phyloP scores from a whole-genome alignment of 2,329 filamentous ascomycete species.

The Biscogniauxia marginata region DNA sequence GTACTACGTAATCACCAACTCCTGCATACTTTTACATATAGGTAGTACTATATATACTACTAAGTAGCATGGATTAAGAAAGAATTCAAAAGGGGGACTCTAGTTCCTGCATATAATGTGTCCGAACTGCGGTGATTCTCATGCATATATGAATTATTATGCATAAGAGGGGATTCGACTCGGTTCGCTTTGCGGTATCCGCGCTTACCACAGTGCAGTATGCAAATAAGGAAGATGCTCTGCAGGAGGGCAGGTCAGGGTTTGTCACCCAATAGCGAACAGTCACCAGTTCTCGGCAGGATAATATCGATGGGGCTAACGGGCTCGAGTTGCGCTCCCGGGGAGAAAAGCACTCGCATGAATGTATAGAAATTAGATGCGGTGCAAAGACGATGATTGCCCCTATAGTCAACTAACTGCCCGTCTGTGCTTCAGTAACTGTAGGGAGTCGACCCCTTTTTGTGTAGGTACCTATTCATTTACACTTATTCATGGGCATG shows the following conservation, averaged over 20 bases:
- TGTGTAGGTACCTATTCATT: too few species aligned
- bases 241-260: not conserved
- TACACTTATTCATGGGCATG: not conserved
- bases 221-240: not conserved
- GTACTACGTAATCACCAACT: not conserved
- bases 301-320: not conserved
- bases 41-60: not conserved
- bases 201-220: not conserved
- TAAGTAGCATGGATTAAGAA: not conserved
- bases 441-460: not conserved
- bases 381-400: not conserved
- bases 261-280: not conserved
- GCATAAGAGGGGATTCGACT: not conserved
- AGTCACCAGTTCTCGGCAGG: not conserved
- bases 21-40: too few species aligned
- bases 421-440: not conserved
- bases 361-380: conserved; percentile 3
- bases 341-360: not conserved
- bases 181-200: not conserved
- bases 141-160: not conserved
- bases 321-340: too few species aligned
- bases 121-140: too few species aligned
- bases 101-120: not conserved
- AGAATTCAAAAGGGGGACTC: too few species aligned
- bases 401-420: not conserved